These are phyloP conservation scores for Scopulariopsis brevicaulis DNA, from an alignment of 2,329 filamentous ascomycete species.

Conservation along the genomic window DNA sequence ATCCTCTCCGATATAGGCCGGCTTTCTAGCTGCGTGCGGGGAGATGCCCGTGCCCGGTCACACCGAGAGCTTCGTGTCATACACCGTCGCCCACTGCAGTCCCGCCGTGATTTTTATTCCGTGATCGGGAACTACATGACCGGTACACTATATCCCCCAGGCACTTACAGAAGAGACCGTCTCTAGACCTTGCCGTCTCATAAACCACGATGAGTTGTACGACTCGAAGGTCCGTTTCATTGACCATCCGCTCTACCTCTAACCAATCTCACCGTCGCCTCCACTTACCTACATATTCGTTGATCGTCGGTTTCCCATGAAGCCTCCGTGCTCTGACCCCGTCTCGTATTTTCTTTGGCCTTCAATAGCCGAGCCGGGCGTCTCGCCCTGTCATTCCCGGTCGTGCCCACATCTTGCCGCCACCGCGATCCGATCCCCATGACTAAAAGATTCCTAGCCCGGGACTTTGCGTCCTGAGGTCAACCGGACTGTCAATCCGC, in stretches of 20 bases:
- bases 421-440: not conserved
- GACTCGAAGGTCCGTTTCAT: not conserved
- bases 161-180: too few species aligned
- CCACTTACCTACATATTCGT: not conserved
- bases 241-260: not conserved
- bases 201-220: not conserved
- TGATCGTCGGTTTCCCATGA: not conserved
- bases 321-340: not conserved
- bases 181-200: too few species aligned
- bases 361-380: constrained; percentile 1
- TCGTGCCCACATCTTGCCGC: not conserved
- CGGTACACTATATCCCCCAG: too few species aligned
- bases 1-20: not conserved
- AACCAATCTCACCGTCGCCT: not conserved
- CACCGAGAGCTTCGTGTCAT: too few species aligned
- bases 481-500: not conserved
- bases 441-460: not conserved
- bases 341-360: not conserved
- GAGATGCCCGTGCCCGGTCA: too few species aligned
- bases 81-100: too few species aligned
- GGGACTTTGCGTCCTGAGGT: not conserved
- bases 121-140: too few species aligned
- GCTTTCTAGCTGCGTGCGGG: not conserved
- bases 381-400: not conserved
- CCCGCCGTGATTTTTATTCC: too few species aligned